Conservation (phyloP, 2,329 filamentous ascomycete species). For the Beauveria pseudobassiana region DNA sequence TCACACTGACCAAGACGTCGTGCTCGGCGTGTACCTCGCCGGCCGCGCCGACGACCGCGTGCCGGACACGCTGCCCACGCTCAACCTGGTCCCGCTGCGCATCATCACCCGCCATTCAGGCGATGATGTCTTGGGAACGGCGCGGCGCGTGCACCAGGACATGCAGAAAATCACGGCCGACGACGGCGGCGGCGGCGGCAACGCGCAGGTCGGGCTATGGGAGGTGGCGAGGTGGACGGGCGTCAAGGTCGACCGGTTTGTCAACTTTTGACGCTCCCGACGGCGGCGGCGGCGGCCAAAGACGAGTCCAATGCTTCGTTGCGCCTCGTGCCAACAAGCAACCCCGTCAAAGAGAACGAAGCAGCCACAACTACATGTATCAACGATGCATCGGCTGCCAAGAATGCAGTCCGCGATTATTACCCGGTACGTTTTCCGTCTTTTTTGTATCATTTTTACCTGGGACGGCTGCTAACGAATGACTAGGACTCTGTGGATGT, state of each 20-base stretch:
- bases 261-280: slow-evolving; percentile 69
- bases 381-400: slow-evolving; percentile 8
- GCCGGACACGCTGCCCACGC: slow-evolving; percentile 54
- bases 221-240: slow-evolving; percentile 73
- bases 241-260: slow-evolving; percentile 60
- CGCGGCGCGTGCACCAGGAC: slow-evolving; percentile 59
- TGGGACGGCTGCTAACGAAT: neutral
- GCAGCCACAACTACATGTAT: neutral
- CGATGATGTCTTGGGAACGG: slow-evolving; percentile 38
- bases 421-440: slow-evolving; percentile 24
- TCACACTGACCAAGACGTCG: slow-evolving; percentile 24
- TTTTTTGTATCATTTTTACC: neutral
- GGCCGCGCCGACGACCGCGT: slow-evolving; percentile 55
- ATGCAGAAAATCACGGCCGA: slow-evolving; percentile 50
- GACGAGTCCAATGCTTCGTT: neutral
- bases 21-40: slow-evolving; percentile 77
- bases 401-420: slow-evolving; percentile 17
- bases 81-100: slow-evolving; percentile 70
- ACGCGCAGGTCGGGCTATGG: slow-evolving; percentile 56
- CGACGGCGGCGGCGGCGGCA: slow-evolving; percentile 13
- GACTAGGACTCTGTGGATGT: slow-evolving; percentile 32
- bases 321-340: neutral
- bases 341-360: neutral
- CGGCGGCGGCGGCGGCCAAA: neutral
- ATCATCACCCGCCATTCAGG: slow-evolving; percentile 31